Conservation (phyloP, 352 stramenopile genomes). For the Pythium sp. region DNA sequence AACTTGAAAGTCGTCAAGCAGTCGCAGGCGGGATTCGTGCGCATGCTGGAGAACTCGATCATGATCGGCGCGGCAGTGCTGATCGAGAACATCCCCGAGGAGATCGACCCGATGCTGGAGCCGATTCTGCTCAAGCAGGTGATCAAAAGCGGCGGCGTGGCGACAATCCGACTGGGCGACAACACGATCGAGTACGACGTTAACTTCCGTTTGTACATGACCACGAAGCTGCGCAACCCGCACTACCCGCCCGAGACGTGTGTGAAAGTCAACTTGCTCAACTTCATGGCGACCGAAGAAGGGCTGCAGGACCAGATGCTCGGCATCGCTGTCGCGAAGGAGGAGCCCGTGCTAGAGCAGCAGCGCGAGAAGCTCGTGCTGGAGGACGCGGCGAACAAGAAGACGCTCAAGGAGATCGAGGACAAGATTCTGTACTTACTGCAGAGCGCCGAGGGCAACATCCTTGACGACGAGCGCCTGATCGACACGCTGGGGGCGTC, state of each 20-base stretch:
- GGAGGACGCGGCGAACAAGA: constrained; percentile 93
- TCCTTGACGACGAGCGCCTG: constrained; percentile 93
- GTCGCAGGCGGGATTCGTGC: constrained; percentile 91
- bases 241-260: constrained; percentile 94
- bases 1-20: constrained; percentile 94
- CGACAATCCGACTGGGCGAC: constrained; percentile 92
- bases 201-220: constrained; percentile 94
- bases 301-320: constrained; percentile 96
- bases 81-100: constrained; percentile 93
- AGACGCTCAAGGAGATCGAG: constrained; percentile 95
- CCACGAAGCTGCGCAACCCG: constrained; percentile 92
- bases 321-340: constrained; percentile 92
- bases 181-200: constrained; percentile 93
- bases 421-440: constrained; percentile 95
- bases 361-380: constrained; percentile 93
- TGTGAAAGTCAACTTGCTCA: constrained; percentile 96
- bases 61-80: constrained; percentile 92
- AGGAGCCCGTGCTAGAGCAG: constrained; percentile 90
- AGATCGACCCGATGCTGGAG: constrained; percentile 94
- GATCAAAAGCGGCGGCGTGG: constrained; percentile 84
- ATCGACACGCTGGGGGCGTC: constrained; percentile 93
- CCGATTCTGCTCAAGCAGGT: constrained; percentile 93
- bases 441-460: constrained; percentile 92
- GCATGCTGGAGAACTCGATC: constrained; percentile 94
- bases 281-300: constrained; percentile 96